A percentile compares a stretch with the other conserved stretches of the same genome.
phyloP scores from a whole-genome alignment of 805 yeast genomes.

The Candida cerambycidarum region DNA sequence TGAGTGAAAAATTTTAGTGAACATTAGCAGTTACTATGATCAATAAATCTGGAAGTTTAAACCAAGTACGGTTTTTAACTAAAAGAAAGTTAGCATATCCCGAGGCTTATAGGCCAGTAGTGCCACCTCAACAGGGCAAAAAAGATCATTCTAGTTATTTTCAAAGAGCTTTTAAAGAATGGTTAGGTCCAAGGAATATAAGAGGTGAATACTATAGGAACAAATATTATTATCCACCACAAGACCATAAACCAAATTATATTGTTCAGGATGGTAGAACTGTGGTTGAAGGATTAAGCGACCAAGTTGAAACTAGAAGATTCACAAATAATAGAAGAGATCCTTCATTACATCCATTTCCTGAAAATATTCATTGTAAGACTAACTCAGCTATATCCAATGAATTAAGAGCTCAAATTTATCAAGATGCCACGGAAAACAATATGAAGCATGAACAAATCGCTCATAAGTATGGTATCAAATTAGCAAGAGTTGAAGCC shows the following conservation, averaged over 20 bases:
- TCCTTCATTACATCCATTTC: constrained; percentile 71
- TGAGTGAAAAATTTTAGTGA: constrained; percentile 6
- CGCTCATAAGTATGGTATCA: constrained; percentile 75
- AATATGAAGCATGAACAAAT: constrained; percentile 66
- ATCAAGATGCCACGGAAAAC: constrained; percentile 52
- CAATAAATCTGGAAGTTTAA: neutral
- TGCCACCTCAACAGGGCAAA: constrained; percentile 31
- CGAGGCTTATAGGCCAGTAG: constrained; percentile 27
- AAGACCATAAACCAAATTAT: constrained; percentile 71
- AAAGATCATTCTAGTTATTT: constrained; percentile 52
- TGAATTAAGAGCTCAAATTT: constrained; percentile 59
- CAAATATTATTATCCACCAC: constrained; percentile 69
- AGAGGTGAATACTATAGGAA: constrained; percentile 79
- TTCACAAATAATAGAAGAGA: constrained; percentile 19
- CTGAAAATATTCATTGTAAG: constrained; percentile 65
- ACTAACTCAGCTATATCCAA: constrained; percentile 64
- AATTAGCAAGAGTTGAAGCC: constrained; percentile 89
- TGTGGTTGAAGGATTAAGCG: constrained; percentile 16
- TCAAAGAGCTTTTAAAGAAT: constrained; percentile 64
- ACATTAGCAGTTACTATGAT: neutral
- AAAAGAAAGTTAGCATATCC: constrained; percentile 36
- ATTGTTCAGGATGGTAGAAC: constrained; percentile 54
- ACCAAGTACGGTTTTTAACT: constrained; percentile 3
- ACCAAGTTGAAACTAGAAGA: constrained; percentile 13
- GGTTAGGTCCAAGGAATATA: constrained; percentile 80